Percentiles rank a stretch among this genome's conserved stretches.
phyloP scores from a whole-genome alignment of 768 basidiomycete genomes.

The Coprinopsis sp. region DNA sequence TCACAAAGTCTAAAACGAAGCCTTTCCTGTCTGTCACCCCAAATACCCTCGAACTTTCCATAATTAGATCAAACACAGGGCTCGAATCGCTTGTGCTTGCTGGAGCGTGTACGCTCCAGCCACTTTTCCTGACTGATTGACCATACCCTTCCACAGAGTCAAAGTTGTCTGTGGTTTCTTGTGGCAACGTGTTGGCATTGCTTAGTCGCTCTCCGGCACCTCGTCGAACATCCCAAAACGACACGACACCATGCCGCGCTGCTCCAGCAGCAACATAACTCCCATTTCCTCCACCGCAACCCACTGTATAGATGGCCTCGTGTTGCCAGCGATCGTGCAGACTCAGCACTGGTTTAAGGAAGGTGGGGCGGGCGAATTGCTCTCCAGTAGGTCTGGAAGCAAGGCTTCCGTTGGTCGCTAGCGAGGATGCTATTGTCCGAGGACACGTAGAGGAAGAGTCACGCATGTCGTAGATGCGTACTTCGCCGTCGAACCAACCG shows the following conservation, averaged over 20 bases:
- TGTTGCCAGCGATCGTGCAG: conserved; percentile 63
- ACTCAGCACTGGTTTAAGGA: conserved; percentile 54
- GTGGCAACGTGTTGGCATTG: too few species aligned
- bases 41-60: conserved; percentile 77
- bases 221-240: conserved; percentile 81
- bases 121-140: conserved; percentile 43
- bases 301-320: conserved; percentile 73
- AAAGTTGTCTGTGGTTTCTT: too few species aligned
- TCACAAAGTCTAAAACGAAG: conserved; percentile 74
- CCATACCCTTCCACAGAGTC: too few species aligned
- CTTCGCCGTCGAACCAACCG: conserved; percentile 79
- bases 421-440: not conserved
- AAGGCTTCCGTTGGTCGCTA: not conserved
- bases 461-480: conserved; percentile 74
- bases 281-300: conserved; percentile 65
- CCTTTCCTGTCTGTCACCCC: conserved; percentile 74
- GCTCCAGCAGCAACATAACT: conserved; percentile 71
- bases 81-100: conserved; percentile 75
- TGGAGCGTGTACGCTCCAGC: conserved; percentile 80
- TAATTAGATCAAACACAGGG: conserved; percentile 68
- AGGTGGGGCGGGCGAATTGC: conserved; percentile 17
- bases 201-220: too few species aligned
- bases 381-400: conserved; percentile 1
- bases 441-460: conserved; percentile 26
- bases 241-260: conserved; percentile 71